Evolutionary conservation across 1,139 yeast genomes (phyloP), one percentile per base, ranked within the genome.

Genomic region (Saccharomyces uvarum): DNA sequence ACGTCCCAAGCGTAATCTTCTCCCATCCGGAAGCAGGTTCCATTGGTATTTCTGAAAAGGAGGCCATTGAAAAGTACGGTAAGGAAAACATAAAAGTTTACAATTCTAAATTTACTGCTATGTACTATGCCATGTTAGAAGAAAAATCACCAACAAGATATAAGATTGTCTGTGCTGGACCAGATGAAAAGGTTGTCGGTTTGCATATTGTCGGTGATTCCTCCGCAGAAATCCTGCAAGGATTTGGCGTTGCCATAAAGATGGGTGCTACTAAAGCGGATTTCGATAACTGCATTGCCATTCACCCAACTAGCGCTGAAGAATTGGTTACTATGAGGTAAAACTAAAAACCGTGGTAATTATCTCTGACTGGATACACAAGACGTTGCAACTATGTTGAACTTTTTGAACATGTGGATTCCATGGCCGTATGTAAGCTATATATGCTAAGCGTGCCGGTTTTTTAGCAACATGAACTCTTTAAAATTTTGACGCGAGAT

Each of bases 21-120:
- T 84, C 97, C 2, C 99, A 93, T 72, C 99, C 99, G 31, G 99
- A 93, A 74, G 95, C 95, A 16, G 99, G 97, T 53, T 80, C 95
- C 8, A 84, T 91, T 70, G 99, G 99, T 53, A 74, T 93, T 55
- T 77, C 88, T 53, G 95, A 91, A 70, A 75, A 77, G 56, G 83
- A 83, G 62, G 99, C 99, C 47, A 75, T 79, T 58, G 82, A 75
- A 55, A 76, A 89, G 74, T 91, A 79, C 68, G 99, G 99, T 57
- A 77, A 81, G 65, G 93, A 84, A 26, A 80, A 88, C 63, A 71
- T 93, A 69, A 95, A 90, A 75, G 74, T 87, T 51, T 93, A 93
- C 78, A 81, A 80, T 62, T 81, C 97, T 58, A 81, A 78, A 68
- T 93, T 93, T 76, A 86, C 86, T 47, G 86, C 93, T 61, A 91